Evolutionary conservation across 805 yeast species (phyloP).

Genomic region (Cyberlindnera meyerae): DNA sequence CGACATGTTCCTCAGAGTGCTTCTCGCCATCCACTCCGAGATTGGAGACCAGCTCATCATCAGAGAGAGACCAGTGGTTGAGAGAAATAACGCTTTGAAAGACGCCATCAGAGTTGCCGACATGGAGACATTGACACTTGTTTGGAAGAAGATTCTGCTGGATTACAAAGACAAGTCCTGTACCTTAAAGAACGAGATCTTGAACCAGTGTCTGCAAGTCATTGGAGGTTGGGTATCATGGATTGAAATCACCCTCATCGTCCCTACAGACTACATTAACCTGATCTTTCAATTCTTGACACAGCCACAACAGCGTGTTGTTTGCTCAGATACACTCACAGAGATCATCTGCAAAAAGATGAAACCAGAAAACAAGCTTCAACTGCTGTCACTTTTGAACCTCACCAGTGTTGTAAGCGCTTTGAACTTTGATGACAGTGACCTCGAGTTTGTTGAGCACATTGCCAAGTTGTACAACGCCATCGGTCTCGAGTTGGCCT

Average conservation of each 20-base stretch:
- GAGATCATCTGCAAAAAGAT: slow-evolving; percentile 75
- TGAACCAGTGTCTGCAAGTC: slow-evolving; percentile 54
- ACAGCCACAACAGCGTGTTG: slow-evolving; percentile 11
- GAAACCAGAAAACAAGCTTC: slow-evolving; percentile 64
- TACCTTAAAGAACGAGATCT: slow-evolving; percentile 37
- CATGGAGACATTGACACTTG: slow-evolving; percentile 54
- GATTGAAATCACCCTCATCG: slow-evolving; percentile 43
- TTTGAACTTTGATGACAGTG: slow-evolving; percentile 37
- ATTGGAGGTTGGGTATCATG: slow-evolving; percentile 88
- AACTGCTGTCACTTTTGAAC: slow-evolving; percentile 61
- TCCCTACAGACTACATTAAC: slow-evolving; percentile 23
- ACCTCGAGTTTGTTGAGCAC: slow-evolving; percentile 68
- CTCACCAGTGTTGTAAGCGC: slow-evolving; percentile 50
- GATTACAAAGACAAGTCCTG: slow-evolving; percentile 29
- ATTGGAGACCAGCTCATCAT: slow-evolving; percentile 88
- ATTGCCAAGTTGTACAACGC: slow-evolving; percentile 69
- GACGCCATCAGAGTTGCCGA: slow-evolving; percentile 79
- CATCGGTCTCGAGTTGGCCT: slow-evolving; percentile 71
- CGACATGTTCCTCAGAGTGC: slow-evolving; percentile 73
- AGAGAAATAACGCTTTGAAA: slow-evolving; percentile 67
- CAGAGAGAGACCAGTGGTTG: slow-evolving; percentile 56
- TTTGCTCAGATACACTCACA: slow-evolving; percentile 39
- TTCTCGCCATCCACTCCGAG: slow-evolving; percentile 77
- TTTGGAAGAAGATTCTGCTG: slow-evolving; percentile 61
- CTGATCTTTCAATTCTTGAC: slow-evolving; percentile 62